Base-by-base conservation (phyloP, 129 eudicot genomes). In the Pulicaria dysenterica region DNA sequence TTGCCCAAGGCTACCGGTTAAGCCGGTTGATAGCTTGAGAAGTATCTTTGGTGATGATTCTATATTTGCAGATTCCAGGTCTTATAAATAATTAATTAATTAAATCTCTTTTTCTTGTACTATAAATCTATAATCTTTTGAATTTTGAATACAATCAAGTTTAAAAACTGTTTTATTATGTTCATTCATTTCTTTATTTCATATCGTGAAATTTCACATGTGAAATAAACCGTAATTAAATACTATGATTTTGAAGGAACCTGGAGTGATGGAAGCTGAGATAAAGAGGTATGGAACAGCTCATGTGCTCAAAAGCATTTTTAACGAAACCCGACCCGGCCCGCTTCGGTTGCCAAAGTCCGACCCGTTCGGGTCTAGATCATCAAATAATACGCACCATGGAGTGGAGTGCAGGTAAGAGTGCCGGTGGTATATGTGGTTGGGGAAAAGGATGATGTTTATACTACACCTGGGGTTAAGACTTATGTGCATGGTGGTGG, bases 51-150 rank as follows among this genome's bases (percentile, higher is more conserved):
- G 97, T 11, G 85, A 82, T 4, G 92, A 1, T 91, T 79, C 73
- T 91, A 91, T 24, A 91, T 88, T 64, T 88, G 97, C 85, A 82
- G 97, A 82, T 88, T 91, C 55, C 97, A 91, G 97, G 97, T 90
- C 17, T 15, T 24, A 24, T 24, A 24, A 24, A 24, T 24, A 24
- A 24, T 24, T 2, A 24, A 24, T 24, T 2, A 24, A 24, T 2
- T 24, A 24, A 24, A 24, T 24, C 31, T 24, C 2, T 40, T 58
- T 45, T 2, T 46, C 2, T 19, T 44, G n/a, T 10, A 24, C n/a
- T n/a, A 24, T 24, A 24, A 24, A 24, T 24, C 2, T 24, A 24
- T 24, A 24, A 24, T n/a, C 31, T 24, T 24, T 24, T 24, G 31
- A 24, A 24, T 2, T 24, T 24, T 24, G 31, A 2, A 24, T 24